Evolutionary conservation across 23 red algal species (phyloP).

Genomic region (Pyropia yezoensis): DNA sequence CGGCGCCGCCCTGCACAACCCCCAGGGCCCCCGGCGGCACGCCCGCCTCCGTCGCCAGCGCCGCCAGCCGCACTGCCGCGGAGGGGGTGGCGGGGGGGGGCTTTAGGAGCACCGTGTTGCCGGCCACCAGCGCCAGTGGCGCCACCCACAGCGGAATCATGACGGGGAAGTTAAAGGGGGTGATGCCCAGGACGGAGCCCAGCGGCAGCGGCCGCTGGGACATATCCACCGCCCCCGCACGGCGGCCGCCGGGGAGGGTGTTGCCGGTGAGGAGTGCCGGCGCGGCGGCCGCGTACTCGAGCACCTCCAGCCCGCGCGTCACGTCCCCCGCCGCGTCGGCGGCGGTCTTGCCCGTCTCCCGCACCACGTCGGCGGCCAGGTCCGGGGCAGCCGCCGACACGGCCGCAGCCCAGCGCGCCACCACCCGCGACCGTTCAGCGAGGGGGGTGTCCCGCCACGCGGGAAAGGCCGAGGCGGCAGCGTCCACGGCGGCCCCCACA

Average conservation of each 20-base stretch:
- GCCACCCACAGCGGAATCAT: constrained; percentile 50
- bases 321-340: constrained; percentile 42
- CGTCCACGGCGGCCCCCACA: too few species aligned
- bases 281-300: constrained; percentile 18
- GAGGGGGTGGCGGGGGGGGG: constrained; percentile 8
- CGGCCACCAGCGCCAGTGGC: constrained; percentile 14
- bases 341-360: constrained; percentile 26
- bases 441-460: too few species aligned
- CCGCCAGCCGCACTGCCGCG: constrained; percentile 6
- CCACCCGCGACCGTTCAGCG: too few species aligned
- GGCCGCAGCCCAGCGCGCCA: too few species aligned
- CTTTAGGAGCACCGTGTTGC: constrained; percentile 33
- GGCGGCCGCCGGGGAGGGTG: background rate
- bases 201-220: constrained; percentile 12
- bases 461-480: too few species aligned
- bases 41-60: constrained; percentile 6
- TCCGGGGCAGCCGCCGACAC: too few species aligned
- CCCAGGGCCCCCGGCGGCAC: constrained; percentile 28
- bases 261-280: background rate
- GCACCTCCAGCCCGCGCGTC: constrained; percentile 25
- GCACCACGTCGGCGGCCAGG: background rate
- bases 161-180: constrained; percentile 39
- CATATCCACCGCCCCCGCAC: background rate
- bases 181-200: constrained; percentile 17
- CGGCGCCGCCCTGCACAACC: constrained; percentile 25